Base-by-base conservation (phyloP, 2,329 filamentous ascomycete species). In the Cryphonectria nitschkei region DNA sequence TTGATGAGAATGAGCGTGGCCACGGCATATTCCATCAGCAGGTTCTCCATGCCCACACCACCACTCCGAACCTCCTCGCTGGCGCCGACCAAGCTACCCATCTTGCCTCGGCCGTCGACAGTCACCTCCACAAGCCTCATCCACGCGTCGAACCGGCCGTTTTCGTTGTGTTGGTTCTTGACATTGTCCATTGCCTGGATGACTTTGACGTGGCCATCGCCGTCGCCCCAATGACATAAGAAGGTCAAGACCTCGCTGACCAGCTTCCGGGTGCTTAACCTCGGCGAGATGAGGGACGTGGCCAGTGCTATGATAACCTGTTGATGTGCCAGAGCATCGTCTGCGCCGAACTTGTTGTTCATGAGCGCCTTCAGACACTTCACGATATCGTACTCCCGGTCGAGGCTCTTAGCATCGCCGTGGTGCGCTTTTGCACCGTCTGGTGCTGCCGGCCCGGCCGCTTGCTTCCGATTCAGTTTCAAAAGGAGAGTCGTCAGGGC, bases 281-380 rank as follows among this genome's bases (percentile, higher is more conserved):
- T 90, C 11, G 95, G 92, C 13, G 95, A 97, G 68, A 95, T 93
- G 70, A 99, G 85, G 50, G 94, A 97, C 32, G 90, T 94, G 65
- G 90, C 93, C 61, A 99, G 86, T 1, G 96, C 93, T 70, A 97
- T 90, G 74, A 98, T 91, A 74, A 98, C 93, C 78, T 95, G 93
- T 78, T 96, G 93, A 79, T 98, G 95, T 72, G 89, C 86, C 70
- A 99, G 85, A 26, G 96, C 96, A 86, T 99, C 95, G 79, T 99
- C 96, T 73, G 96, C 96, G 73, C 96, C 96, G 80, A 97, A 98
- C 80, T 97, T 98, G 88, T 98, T 99, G 89, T 99, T 99, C 92
- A 98, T 97, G 70, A 98, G 83, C 43, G 95, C 94, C 84, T 98
- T 98, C 71, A 99, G 83, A 83, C 96, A 98, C 83, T 99, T 99